Conservation (phyloP, 2,329 filamentous ascomycete species). For the Fusarium scirpi region DNA sequence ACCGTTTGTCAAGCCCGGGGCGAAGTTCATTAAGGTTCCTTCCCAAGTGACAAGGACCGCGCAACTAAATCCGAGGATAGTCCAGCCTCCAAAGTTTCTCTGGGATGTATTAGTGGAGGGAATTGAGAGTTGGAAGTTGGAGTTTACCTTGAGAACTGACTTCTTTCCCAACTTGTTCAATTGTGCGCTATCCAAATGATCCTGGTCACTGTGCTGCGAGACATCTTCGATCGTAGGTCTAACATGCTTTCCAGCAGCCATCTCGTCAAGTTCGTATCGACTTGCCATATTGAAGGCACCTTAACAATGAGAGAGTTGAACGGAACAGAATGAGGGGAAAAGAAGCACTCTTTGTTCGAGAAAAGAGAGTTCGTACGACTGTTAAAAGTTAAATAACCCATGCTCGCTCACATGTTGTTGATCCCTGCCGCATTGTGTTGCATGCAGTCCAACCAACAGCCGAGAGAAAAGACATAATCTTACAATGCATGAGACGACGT, state of each 20-base stretch:
- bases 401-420: not conserved
- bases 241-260: conserved; percentile 15
- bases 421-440: not conserved
- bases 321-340: not conserved
- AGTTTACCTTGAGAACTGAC: conserved; percentile 14
- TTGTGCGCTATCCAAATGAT: conserved; percentile 40
- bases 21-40: conserved; percentile 45
- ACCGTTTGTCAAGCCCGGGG: conserved; percentile 42
- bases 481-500: not conserved
- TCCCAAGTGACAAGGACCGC: conserved; percentile 47
- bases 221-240: conserved; percentile 13
- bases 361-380: not conserved
- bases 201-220: conserved; percentile 25
- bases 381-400: not conserved
- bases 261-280: conserved; percentile 22
- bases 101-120: not conserved
- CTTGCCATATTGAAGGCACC: not conserved
- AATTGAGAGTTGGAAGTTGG: too few species aligned
- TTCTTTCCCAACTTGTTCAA: conserved; percentile 29
- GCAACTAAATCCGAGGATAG: conserved; percentile 46
- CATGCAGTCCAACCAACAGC: not conserved
- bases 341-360: not conserved
- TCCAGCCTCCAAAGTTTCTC: conserved; percentile 45
- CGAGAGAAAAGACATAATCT: not conserved
- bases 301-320: accelerated